These are phyloP conservation scores for Neonectria faginata DNA, from an alignment of 2,329 filamentous ascomycete genomes.

Conservation along the genomic window DNA sequence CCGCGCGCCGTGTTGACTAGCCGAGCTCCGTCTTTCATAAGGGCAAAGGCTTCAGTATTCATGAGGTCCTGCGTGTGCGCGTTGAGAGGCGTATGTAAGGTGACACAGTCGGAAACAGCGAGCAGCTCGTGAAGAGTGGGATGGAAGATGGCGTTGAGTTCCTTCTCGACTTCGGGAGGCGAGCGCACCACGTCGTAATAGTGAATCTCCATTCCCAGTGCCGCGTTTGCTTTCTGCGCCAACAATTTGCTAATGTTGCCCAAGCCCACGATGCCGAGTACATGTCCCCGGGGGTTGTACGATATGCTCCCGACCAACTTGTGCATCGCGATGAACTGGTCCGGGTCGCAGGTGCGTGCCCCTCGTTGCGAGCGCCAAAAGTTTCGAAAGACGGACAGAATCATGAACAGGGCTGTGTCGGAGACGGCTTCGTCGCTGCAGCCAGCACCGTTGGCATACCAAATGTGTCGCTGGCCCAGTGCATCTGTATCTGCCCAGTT, in stretches of 20 bases:
- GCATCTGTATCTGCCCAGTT: slow-evolving; percentile 70
- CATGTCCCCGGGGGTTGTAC: slow-evolving; percentile 60
- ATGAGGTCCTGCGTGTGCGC: slow-evolving; percentile 35
- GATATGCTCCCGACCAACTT: slow-evolving; percentile 51
- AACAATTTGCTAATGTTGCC: slow-evolving; percentile 59
- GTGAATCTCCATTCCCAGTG: slow-evolving; percentile 65
- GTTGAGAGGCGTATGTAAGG: slow-evolving; percentile 48
- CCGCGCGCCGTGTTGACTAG: slow-evolving; percentile 67
- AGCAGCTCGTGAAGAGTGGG: slow-evolving; percentile 45
- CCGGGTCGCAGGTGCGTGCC: slow-evolving; percentile 35
- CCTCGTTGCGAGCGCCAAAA: slow-evolving; percentile 56
- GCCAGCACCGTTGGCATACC: slow-evolving; percentile 57
- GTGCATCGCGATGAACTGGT: slow-evolving; percentile 33
- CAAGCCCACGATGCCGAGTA: slow-evolving; percentile 65
- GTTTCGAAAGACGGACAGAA: slow-evolving; percentile 61
- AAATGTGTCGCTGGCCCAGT: slow-evolving; percentile 54
- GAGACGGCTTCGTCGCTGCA: slow-evolving; percentile 58
- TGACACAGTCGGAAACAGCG: slow-evolving; percentile 49
- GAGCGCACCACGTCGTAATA: slow-evolving; percentile 60
- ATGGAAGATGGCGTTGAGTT: slow-evolving; percentile 48
- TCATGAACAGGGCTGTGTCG: slow-evolving; percentile 56
- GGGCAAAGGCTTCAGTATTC: slow-evolving; percentile 28
- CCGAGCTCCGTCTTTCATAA: slow-evolving; percentile 60
- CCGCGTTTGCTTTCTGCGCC: slow-evolving; percentile 57
- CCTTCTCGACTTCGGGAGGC: slow-evolving; percentile 44